Evolutionary conservation across 306 rosid genomes (phyloP).

Genomic region (Corylus heterophylla): DNA sequence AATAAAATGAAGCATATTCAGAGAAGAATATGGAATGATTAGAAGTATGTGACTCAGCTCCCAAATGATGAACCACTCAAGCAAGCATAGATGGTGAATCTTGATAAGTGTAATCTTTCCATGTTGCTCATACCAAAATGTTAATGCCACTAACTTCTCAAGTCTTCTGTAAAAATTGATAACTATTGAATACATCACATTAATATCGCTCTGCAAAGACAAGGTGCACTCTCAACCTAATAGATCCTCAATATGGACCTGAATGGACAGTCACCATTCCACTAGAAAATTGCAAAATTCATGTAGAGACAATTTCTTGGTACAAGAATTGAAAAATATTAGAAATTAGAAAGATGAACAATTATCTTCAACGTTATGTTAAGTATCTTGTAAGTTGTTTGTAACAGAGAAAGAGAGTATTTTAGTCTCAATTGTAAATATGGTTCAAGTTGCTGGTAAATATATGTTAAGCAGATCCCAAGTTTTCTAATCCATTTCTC

Average conservation of each 20-base stretch:
- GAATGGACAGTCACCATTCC: constrained; percentile 11
- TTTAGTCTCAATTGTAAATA: background rate
- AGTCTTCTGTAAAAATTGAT: background rate
- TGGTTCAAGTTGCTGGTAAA: background rate
- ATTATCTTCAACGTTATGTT: constrained; percentile 4
- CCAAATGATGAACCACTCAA: background rate
- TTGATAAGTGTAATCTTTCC: background rate
- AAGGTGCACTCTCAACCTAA: constrained; percentile 7
- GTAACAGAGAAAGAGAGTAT: background rate
- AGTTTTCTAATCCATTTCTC: background rate
- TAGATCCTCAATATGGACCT: constrained; percentile 1
- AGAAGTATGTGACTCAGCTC: constrained; percentile 3
- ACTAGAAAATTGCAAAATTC: background rate
- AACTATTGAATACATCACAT: constrained; percentile 1
- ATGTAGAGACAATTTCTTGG: constrained; percentile 10
- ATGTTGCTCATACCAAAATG: constrained; percentile 14
- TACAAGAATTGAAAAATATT: background rate
- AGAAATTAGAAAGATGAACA: background rate
- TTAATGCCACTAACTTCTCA: background rate
- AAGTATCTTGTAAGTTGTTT: constrained; percentile 4
- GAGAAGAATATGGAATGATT: constrained; percentile 9
- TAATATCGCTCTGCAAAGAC: background rate
- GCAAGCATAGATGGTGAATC: background rate
- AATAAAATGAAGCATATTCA: background rate
- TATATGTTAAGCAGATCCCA: background rate